phyloP scores from a whole-genome alignment of 2,329 filamentous ascomycete genomes.

The Paracoccidioides brasiliensis region DNA sequence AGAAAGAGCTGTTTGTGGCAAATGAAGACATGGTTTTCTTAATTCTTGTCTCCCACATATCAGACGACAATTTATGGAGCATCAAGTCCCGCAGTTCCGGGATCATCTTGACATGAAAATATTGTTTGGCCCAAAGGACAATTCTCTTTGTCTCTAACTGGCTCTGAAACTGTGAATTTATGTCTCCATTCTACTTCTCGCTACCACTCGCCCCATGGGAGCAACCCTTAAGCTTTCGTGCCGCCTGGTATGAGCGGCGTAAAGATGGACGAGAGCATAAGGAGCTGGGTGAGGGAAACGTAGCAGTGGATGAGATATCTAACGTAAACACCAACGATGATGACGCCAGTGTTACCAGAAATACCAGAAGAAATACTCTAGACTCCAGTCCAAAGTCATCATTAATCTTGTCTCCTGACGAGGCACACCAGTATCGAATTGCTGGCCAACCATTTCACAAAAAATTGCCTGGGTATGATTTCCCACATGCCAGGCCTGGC shows the following conservation, averaged over 20 bases:
- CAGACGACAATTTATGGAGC: neutral
- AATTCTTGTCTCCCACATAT: too few relatives aligned
- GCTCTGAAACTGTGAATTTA: conserved; percentile 8
- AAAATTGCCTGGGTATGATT: conserved; percentile 27
- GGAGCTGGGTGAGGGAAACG: neutral
- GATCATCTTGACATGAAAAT: neutral
- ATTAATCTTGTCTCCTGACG: conserved; percentile 26
- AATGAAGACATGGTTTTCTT: neutral
- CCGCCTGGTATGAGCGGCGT: conserved; percentile 22
- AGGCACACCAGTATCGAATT: conserved; percentile 32
- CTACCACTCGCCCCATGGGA: conserved; percentile 27
- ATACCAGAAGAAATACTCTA: neutral
- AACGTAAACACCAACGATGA: neutral
- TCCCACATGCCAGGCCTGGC: conserved; percentile 26
- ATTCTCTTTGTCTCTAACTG: neutral
- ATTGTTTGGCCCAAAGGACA: neutral
- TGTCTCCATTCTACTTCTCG: conserved; percentile 23
- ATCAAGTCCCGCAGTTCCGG: neutral
- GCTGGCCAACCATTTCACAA: conserved; percentile 28
- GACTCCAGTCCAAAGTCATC: conserved; percentile 11
- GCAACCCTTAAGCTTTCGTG: conserved; percentile 24
- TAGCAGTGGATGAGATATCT: conserved; percentile 1
- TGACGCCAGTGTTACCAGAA: neutral
- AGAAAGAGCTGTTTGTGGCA: neutral
- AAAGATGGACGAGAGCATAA: conserved; percentile 21